A percentile compares a stretch with the other conserved stretches of the same genome.
phyloP scores from a whole-genome alignment of 2,329 filamentous ascomycete genomes.

The Colletotrichum australisinense region DNA sequence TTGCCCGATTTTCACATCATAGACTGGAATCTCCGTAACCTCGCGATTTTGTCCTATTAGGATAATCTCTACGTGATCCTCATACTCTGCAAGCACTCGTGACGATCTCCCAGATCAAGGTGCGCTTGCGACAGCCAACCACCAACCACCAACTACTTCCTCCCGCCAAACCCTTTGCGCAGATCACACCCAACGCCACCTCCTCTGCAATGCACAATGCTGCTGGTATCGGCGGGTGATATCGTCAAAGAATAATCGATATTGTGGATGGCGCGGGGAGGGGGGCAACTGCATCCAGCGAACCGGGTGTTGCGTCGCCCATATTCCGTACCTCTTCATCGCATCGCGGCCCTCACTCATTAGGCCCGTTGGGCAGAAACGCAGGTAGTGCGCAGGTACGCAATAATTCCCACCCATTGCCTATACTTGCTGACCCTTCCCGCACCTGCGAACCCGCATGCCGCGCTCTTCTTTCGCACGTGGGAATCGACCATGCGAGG shows the following conservation, averaged over 20 bases:
- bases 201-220: background rate
- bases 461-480: background rate
- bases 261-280: background rate
- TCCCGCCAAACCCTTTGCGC: background rate
- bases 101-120: background rate
- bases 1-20: background rate
- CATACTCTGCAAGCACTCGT: background rate
- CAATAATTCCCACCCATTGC: background rate
- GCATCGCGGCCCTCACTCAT: background rate
- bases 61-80: background rate
- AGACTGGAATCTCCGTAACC: background rate
- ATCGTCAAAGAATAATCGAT: background rate
- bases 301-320: background rate
- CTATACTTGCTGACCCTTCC: background rate
- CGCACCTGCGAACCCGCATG: background rate
- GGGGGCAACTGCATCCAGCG: background rate
- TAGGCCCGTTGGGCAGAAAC: slow-evolving; percentile 7
- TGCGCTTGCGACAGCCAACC: background rate
- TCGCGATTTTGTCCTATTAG: background rate
- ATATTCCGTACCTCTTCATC: background rate
- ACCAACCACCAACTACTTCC: no score
- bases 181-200: background rate
- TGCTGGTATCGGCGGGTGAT: background rate
- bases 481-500: background rate
- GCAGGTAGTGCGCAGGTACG: background rate